phyloP scores from a whole-genome alignment of 495 filamentous ascomycete genomes.

The Xylaria venustula region DNA sequence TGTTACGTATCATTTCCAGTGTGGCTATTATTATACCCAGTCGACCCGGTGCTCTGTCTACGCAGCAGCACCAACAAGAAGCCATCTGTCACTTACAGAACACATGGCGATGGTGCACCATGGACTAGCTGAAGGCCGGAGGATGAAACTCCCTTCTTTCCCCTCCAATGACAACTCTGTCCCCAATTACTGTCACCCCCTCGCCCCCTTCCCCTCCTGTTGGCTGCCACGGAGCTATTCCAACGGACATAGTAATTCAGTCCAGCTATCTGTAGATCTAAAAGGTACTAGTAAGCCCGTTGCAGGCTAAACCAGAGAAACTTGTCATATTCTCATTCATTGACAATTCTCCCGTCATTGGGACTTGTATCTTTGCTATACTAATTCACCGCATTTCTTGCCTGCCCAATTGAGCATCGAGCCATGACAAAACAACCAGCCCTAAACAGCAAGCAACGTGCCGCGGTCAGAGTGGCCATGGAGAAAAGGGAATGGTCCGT shows the following conservation, averaged over 20 bases:
- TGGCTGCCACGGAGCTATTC: not conserved
- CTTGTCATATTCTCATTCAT: not conserved
- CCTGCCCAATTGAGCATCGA: not conserved
- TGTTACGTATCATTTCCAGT: conserved; percentile 8
- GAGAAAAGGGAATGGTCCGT: not conserved
- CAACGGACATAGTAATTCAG: conserved; percentile 4
- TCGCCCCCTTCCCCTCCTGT: not conserved
- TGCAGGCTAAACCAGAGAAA: not conserved
- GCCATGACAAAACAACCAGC: not conserved
- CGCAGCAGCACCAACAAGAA: not conserved
- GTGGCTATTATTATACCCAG: too few relatives aligned
- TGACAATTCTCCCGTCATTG: not conserved
- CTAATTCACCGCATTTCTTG: not conserved
- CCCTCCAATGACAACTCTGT: not conserved
- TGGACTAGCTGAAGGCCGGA: not conserved
- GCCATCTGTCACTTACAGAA: conserved; percentile 15
- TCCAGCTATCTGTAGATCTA: not conserved
- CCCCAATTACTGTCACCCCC: conserved; percentile 1
- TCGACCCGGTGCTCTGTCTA: not conserved
- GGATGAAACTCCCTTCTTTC: not conserved
- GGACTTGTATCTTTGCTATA: not conserved
- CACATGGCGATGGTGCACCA: conserved; percentile 4
- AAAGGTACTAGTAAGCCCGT: not conserved
- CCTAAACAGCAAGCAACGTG: not conserved
- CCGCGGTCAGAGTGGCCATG: not conserved